Evolutionary conservation across 345 rosid species (phyloP).

Genomic region (Abelmoschus esculentus): DNA sequence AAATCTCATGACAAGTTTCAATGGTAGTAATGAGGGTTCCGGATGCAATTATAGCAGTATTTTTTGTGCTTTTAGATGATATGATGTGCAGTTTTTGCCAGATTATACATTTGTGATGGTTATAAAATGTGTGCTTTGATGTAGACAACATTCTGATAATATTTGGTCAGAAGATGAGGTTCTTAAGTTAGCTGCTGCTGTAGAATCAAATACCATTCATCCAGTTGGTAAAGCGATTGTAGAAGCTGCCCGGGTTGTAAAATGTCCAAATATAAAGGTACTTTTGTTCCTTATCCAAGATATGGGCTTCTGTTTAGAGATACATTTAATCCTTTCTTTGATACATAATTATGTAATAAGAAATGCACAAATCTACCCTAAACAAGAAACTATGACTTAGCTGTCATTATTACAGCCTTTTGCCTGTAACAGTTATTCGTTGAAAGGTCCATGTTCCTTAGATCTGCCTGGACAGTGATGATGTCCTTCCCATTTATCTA

Average conservation of each 20-base stretch:
- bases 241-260: conserved; percentile 60
- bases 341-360: not conserved
- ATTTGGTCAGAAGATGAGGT: conserved; percentile 62
- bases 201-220: conserved; percentile 88
- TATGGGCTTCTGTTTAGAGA: conserved; percentile 2
- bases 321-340: not conserved
- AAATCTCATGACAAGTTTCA: too few relatives aligned
- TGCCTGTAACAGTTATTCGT: not conserved
- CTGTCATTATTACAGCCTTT: not conserved
- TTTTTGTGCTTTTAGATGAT: too few relatives aligned
- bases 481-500: not conserved
- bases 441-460: not conserved
- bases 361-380: not conserved
- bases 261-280: conserved; percentile 52
- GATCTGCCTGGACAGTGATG: not conserved
- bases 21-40: too few relatives aligned
- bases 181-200: conserved; percentile 80
- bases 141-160: conserved; percentile 37
- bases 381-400: not conserved
- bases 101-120: not conserved
- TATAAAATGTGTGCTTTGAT: conserved; percentile 16
- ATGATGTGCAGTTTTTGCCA: too few relatives aligned
- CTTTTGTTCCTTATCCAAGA: conserved; percentile 1
- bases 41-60: too few relatives aligned
- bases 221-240: conserved; percentile 93